Evolutionary conservation across 2,329 filamentous ascomycete species (phyloP).

Genomic region (Aquanectria penicillioides): DNA sequence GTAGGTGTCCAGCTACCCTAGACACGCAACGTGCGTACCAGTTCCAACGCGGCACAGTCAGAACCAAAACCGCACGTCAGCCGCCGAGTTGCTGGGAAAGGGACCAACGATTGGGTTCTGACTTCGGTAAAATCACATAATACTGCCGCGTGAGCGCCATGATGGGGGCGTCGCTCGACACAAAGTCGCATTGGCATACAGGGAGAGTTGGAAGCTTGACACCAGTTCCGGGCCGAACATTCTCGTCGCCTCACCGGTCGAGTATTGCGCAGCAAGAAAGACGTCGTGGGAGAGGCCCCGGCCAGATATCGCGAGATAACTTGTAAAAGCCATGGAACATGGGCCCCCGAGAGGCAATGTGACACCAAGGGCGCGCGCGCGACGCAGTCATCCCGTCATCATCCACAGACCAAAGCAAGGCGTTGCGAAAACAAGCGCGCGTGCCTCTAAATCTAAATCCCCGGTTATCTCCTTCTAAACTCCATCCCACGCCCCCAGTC

Average conservation of each 20-base stretch:
- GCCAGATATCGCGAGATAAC: no score
- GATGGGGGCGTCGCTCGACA: not conserved
- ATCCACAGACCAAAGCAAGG: not conserved
- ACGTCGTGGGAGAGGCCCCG: no score
- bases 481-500: not conserved
- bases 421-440: not conserved
- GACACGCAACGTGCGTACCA: not conserved
- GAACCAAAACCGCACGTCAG: conserved; percentile 15
- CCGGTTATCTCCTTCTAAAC: conserved; percentile 19
- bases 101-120: conserved; percentile 5
- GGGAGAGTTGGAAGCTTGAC: no score
- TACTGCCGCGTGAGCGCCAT: not conserved
- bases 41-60: conserved; percentile 11
- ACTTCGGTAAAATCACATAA: not conserved
- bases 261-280: no score
- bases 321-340: no score
- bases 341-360: no score
- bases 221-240: no score
- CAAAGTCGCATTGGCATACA: not conserved
- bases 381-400: conserved; percentile 6
- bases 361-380: conserved; percentile 6
- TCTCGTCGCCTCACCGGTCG: no score
- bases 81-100: not conserved
- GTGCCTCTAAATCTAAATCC: not conserved
- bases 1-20: conserved; percentile 10